phyloP scores from a whole-genome alignment of 208 protist genomes.

The Baffinella frigidus region DNA sequence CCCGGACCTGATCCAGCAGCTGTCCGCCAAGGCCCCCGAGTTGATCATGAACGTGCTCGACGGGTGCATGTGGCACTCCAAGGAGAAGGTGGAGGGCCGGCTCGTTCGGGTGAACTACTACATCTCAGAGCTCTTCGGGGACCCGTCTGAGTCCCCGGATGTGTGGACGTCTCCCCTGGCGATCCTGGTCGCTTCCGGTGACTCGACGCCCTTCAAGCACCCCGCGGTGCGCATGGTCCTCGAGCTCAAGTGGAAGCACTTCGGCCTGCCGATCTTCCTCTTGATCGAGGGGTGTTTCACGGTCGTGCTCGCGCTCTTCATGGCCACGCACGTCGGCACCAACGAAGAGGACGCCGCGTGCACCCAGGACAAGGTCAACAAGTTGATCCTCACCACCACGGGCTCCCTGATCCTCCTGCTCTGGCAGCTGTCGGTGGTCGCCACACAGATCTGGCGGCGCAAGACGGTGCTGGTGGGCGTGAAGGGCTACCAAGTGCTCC shows the following conservation, averaged over 20 bases:
- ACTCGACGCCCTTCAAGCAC: not conserved
- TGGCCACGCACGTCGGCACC: too few relatives aligned
- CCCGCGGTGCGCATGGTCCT: conserved; percentile 1
- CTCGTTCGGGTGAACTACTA: conserved; percentile 44
- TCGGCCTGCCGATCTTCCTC: not conserved
- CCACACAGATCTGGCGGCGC: too few relatives aligned
- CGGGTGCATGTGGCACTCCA: conserved; percentile 23
- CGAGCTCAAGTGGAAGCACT: conserved; percentile 38
- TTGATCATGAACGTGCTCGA: not conserved
- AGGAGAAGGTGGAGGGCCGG: not conserved
- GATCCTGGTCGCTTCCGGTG: not conserved
- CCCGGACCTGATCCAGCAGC: not conserved
- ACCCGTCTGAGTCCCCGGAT: not conserved
- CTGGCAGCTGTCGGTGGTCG: too few relatives aligned
- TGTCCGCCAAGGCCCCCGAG: not conserved
- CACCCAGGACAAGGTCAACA: too few relatives aligned
- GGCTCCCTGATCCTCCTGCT: too few relatives aligned
- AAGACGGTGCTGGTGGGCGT: too few relatives aligned
- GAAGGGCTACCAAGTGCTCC: too few relatives aligned
- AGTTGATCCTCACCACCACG: too few relatives aligned
- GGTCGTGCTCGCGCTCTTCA: not conserved
- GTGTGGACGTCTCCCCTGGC: not conserved
- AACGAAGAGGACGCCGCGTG: too few relatives aligned
- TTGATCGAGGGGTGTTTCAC: not conserved
- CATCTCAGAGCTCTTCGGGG: conserved; percentile 16